Evolutionary conservation across 2,329 filamentous ascomycete genomes (phyloP), one percentile per base, ranked within the genome.

Genomic region (Curvularia hawaiiensis): DNA sequence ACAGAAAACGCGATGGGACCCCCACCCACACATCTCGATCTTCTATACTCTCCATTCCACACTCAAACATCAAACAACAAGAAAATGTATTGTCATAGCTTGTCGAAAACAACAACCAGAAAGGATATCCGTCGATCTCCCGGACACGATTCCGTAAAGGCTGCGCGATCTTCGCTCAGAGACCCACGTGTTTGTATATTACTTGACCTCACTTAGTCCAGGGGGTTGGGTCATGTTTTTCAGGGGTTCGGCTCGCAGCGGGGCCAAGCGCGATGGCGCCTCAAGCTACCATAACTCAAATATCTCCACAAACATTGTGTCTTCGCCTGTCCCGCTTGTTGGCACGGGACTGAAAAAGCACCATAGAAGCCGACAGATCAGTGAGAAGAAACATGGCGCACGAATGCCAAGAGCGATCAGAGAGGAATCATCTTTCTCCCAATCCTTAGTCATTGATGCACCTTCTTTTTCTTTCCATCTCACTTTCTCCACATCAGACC

Each of bases 171-270:
- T 11, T 35, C 16, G 10, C 4, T 16, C 20, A 33, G 28, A 20
- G 51, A 52, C 51, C 58, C 63, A 64, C 58, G 57, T 59, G 40
- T 52, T 58, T 56, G 59, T 62, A 56, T 31, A 12, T 16, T 58
- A 54, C 57, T 61, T n/a, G 51, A 61, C 61, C 63, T 38, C 16
- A 18, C 7, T 38, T 18, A 38, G 35, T 38, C 35, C 35, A 38
- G n/a, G 35, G 35, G 35, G 16, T 38, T 18, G 35, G 35, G 16
- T 38, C 35, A n/a, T 38, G 7, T 38, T 38, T 18, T 18, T 38
- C 41, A 44, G 41, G 41, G 58, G 51, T 63, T 50, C 58, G 60
- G 55, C 55, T 55, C 38, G 44, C 30, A 43, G 24, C 14, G 2
- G 14, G 10, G 41, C 41, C 41, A 44, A 44, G 41, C 41, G 20